These are phyloP conservation scores for Parachlorella kessleri DNA, from an alignment of 139 green algal genomes.

Conservation along the genomic window DNA sequence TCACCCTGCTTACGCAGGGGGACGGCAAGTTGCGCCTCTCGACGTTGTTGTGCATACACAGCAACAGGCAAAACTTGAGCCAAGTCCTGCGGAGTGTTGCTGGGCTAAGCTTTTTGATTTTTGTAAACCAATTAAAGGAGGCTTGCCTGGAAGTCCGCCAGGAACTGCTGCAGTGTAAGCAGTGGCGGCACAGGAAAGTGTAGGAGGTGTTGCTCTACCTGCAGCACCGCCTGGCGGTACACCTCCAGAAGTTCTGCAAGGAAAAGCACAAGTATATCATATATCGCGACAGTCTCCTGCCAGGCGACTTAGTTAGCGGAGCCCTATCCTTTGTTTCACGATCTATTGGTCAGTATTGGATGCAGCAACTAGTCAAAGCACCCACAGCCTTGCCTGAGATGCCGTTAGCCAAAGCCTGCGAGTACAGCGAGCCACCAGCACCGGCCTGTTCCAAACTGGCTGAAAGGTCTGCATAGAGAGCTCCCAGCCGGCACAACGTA, in stretches of 20 bases:
- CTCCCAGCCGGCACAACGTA: slow-evolving; percentile 66
- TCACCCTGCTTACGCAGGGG: too few species aligned
- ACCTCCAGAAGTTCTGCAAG: slow-evolving; percentile 81
- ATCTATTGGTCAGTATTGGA: too few species aligned
- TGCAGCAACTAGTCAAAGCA: too few species aligned
- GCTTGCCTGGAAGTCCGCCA: slow-evolving; percentile 61
- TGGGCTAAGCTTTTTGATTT: too few species aligned
- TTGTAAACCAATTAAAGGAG: too few species aligned
- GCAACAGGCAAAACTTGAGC: too few species aligned
- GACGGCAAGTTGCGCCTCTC: too few species aligned
- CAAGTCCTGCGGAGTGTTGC: too few species aligned
- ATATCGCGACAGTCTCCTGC: neutral
- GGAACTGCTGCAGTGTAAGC: slow-evolving; percentile 59
- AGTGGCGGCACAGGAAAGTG: slow-evolving; percentile 42
- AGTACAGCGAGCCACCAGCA: slow-evolving; percentile 46
- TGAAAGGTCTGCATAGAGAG: slow-evolving; percentile 62
- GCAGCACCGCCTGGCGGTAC: slow-evolving; percentile 71
- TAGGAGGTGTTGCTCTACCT: slow-evolving; percentile 68
- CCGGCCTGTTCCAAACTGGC: slow-evolving; percentile 63
- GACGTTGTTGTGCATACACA: too few species aligned
- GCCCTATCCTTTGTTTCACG: too few species aligned
- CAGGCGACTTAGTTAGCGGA: too few species aligned
- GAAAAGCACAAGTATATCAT: neutral
- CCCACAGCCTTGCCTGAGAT: slow-evolving; percentile 44
- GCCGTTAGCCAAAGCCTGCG: slow-evolving; percentile 66